Base-by-base conservation (phyloP, 305 asterid genomes). In the Plantago coronopus region DNA sequence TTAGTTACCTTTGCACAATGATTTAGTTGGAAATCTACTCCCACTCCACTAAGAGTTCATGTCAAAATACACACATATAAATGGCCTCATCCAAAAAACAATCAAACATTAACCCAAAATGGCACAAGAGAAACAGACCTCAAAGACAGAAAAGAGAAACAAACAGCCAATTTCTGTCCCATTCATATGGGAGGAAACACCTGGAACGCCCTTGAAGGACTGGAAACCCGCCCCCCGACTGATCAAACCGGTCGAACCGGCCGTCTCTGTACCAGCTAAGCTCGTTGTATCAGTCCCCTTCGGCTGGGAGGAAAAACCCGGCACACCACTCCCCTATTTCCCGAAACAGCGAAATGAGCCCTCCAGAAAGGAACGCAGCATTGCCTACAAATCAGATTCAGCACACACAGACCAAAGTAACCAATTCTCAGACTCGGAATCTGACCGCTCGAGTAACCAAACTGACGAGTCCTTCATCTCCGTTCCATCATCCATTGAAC, bases 261-360 rank as follows among this genome's bases (percentile, higher is more conserved):
- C 40, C 12, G 9, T 7, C 9, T 5, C 2, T 27, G 5, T 27
- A 2, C 83, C 87, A 0, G 72, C 64, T 17, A 84, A 86, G 79
- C 76, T 79, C 40, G 79, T 86, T 15, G 89, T 86, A 22, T 91
- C 98, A 0, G 76, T 83, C 45, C 98, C 96, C 17, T 91, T 91
- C 17, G 76, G 76, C 12, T 88, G 98, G 96, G 96, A 91, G 74
- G 95, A 84, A 64, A 91, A 84, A 72, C 96, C 98, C 1, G 96
- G 98, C 37, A 88, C 78, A 48, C 98, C 98, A 25, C 88, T 83
- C 31, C 75, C 78, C 4, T 64, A 66, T 57, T 74, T 74, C 63
- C 43, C 60, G 3, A 70, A 60, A 48, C 47, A 53, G 15, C 66
- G 48, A 21, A 56, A 48, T 4, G 64, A 40, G 25, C 12, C 63